Conservation (phyloP, 305 asterid species). For the Solanum hybrid region DNA sequence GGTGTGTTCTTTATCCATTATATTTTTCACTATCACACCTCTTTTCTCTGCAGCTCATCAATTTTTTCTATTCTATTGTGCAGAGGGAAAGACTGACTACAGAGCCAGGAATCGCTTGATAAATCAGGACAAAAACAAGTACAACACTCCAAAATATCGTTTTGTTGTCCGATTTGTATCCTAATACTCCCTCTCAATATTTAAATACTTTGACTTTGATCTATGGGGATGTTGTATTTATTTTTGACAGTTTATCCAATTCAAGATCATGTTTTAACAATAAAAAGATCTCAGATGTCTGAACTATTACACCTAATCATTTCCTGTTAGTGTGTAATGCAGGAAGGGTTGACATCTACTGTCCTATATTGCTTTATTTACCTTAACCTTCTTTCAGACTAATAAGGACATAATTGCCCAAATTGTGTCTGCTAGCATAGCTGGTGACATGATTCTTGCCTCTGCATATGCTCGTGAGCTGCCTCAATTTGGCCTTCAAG, state of each 20-base stretch:
- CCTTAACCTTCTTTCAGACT: constrained; percentile 51
- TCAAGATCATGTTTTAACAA: not conserved
- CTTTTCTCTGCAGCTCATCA: not conserved
- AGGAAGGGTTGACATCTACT: not conserved
- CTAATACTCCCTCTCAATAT: constrained; percentile 2
- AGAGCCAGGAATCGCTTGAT: constrained; percentile 80
- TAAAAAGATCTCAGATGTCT: not conserved
- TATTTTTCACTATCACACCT: not conserved
- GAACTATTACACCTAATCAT: not conserved
- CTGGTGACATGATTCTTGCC: constrained; percentile 69
- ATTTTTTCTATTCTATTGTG: not conserved
- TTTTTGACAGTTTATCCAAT: not conserved
- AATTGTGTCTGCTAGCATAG: constrained; percentile 55
- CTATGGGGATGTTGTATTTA: not conserved
- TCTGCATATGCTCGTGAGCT: constrained; percentile 73
- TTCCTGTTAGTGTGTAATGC: not conserved
- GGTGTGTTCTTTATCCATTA: constrained; percentile 17
- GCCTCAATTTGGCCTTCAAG: constrained; percentile 61
- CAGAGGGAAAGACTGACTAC: constrained; percentile 93
- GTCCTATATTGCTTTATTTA: not conserved
- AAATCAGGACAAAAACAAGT: constrained; percentile 88
- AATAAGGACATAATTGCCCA: constrained; percentile 64
- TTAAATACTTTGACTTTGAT: not conserved
- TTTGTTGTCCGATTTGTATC: constrained; percentile 89
- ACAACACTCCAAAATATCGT: constrained; percentile 76